Conservation (phyloP, 345 rosid species). For the Eucalyptus erythrocorys region DNA sequence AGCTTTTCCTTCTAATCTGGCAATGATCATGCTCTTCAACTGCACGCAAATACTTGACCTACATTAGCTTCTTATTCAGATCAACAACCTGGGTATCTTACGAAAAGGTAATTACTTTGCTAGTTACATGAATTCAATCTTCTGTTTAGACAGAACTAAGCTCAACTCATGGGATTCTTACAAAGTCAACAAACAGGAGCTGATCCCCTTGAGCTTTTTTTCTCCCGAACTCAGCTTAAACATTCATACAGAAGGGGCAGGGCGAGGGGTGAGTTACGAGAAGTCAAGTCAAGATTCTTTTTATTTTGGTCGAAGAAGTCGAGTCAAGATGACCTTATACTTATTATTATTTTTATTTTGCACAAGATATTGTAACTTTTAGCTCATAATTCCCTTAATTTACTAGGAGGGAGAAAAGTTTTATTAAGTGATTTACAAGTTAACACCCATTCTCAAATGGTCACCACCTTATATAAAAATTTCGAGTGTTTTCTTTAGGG, state of each 20-base stretch:
- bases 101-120: neutral
- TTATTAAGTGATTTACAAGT: neutral
- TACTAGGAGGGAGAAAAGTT: neutral
- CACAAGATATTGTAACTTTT: too few relatives aligned
- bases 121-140: neutral
- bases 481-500: rapidly evolving
- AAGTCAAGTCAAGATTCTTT: too few relatives aligned
- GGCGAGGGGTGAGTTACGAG: too few relatives aligned
- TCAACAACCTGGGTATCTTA: neutral
- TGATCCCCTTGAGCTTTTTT: neutral
- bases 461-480: neutral
- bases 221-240: neutral
- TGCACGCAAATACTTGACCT: neutral
- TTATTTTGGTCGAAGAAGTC: too few relatives aligned
- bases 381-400: too few relatives aligned
- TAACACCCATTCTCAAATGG: neutral
- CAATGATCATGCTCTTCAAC: neutral
- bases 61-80: neutral
- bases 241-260: neutral
- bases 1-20: neutral
- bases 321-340: too few relatives aligned
- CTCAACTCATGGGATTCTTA: neutral
- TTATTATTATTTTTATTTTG: too few relatives aligned
- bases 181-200: neutral
- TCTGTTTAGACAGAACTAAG: neutral